Evolutionary conservation across 2,329 filamentous ascomycete genomes (phyloP), one percentile per base, ranked within the genome.

Genomic region (Aspergillus sp.): DNA sequence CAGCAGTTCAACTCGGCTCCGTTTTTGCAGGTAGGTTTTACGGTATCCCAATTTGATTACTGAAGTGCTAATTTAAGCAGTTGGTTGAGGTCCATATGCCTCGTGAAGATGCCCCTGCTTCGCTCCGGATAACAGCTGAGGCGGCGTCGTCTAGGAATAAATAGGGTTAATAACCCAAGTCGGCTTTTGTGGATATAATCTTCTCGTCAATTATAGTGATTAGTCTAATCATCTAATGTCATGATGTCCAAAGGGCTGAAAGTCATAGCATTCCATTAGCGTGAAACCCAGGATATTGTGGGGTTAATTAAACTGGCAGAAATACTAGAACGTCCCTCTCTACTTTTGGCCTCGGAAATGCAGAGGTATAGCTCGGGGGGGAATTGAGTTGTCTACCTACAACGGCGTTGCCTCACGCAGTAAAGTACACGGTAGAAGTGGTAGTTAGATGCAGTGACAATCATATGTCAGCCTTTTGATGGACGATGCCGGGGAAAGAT

Each of bases 11-110:
- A 69, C 21, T 83, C 82, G 43, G 79, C 82, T 7, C 79, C 72
- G 23, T 73, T 70, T 60, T 69, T 82, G 55, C 77, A 77, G 67
- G 76, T 77, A 62, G 63, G 70, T 65, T 15, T n/a, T n/a, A 37
- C 14, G 23, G 21, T 33, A 17, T 49, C 27, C 19, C 21, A 3
- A 17, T 17, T 2, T 44, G 14, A 19, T 41, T 33, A 50, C n/a
- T 7, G 44, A 56, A 43, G 54, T 55, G 47, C 62, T 68, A 57
- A 67, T 47, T 23, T 43, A 79, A 9, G 47, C 81, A 92, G 73
- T 87, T 96, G 70, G 90, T 96, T 43, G 91, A 96, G 79, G 68
- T 96, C 50, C 88, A 90, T 68, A 91, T 96, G 85, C 87, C 86
- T 9, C 88, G 84, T 75, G 83, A 91, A 59, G 91, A 96, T 75